Base-by-base conservation (phyloP, 176 grass and related monocot genomes). In the Canna indica region DNA sequence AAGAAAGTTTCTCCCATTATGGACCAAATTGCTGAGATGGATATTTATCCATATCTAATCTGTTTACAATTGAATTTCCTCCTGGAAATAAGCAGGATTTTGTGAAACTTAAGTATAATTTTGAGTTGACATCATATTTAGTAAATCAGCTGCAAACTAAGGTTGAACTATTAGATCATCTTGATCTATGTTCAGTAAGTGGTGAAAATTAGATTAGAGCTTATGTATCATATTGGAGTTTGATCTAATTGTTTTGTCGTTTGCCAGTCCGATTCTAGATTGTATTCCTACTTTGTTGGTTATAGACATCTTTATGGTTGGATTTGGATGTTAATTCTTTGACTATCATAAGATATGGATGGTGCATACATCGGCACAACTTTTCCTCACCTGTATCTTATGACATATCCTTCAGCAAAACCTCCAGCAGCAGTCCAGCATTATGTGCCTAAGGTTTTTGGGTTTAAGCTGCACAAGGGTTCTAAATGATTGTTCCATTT, bases 401-500 rank as follows among this genome's bases (percentile, higher is more conserved):
- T 82, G 80, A 77, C 64, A 18, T 83, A 72, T 73, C 74, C 80
- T 42, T 77, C 73, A 46, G 36, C 74, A 26, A 77, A 77, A 67
- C 57, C 80, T 35, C 53, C 80, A 73, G 76, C 42, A 25, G 24
- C 68, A 28, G 35, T 53, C 45, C 74, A 83, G 58, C 61, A 83
- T 24, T 83, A 83, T 66, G 74, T 83, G n/a, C 74, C 80, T 2
- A 77, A 75, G 68, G 80, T 83, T 77, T 83, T 67, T 77, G 80
- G 80, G 50, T 83, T 78, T 68, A 83, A 78, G 62, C 59, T 83
- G 69, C 81, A 73, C 58, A 78, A 83, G 69, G 68, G 56, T 74
- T 73, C 75, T 59, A 78, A 54, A 68, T 60, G 11, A 67, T 52
- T 15, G 28, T 20, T 22, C 3, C 53, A 57, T 25, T 57, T 26